These are phyloP conservation scores for Astrothelium subdiscretum DNA, from an alignment of 495 filamentous ascomycete species.

Conservation along the genomic window DNA sequence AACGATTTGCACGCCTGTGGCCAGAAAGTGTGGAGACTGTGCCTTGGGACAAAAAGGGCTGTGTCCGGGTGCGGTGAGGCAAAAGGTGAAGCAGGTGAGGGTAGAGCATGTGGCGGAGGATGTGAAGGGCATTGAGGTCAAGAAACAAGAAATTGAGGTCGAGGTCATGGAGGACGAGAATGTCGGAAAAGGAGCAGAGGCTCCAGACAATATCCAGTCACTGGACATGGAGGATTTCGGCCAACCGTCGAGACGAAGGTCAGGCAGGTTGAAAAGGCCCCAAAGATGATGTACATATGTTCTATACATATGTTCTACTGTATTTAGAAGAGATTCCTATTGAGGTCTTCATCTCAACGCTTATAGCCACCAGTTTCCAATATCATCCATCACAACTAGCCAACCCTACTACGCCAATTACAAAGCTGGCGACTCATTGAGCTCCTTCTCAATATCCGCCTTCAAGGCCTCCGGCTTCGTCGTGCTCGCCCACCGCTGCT, in stretches of 20 bases:
- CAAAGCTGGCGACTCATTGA: slow-evolving; percentile 28
- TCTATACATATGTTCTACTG: neutral
- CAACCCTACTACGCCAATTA: neutral
- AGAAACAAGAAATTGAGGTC: slow-evolving; percentile 6
- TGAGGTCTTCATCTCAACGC: neutral
- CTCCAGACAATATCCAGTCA: neutral
- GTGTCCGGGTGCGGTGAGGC: slow-evolving; percentile 53
- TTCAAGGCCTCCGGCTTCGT: slow-evolving; percentile 77
- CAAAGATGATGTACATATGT: neutral
- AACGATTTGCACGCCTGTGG: slow-evolving; percentile 73
- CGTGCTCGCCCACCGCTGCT: slow-evolving; percentile 66
- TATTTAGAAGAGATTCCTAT: neutral
- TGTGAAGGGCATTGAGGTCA: neutral
- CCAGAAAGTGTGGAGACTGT: slow-evolving; percentile 72
- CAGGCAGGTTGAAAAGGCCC: neutral
- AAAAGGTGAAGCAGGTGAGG: slow-evolving; percentile 11
- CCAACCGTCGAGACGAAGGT: neutral
- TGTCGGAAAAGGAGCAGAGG: neutral
- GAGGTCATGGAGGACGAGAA: slow-evolving; percentile 6
- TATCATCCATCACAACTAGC: too few relatives aligned
- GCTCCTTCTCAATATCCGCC: slow-evolving; percentile 59
- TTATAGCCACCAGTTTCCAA: neutral
- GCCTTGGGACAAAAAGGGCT: slow-evolving; percentile 59
- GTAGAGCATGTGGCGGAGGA: slow-evolving; percentile 16
- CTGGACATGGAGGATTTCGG: slow-evolving; percentile 19